Base-by-base conservation (phyloP, 129 eudicot species). In the Pittosporum tobira region DNA sequence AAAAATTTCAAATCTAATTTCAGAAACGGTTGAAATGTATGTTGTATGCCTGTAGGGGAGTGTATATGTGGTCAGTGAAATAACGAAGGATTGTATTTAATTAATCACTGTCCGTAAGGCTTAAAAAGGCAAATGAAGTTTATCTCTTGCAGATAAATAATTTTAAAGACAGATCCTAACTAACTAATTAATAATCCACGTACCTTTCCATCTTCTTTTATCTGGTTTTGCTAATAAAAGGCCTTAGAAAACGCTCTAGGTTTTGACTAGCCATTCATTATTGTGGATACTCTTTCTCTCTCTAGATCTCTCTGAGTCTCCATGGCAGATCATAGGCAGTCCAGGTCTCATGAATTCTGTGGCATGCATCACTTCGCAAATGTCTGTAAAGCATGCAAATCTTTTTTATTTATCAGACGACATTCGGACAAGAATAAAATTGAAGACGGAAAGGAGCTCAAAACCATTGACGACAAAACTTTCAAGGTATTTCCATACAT, bases 381-480 rank as follows among this genome's bases (percentile, higher is more conserved):
- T 55, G 67, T 80, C 37, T n/a, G 80, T 52, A 80, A 59, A 56
- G 71, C 76, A 65, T 84, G 80, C 77, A 84, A 72, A 80, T 72
- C 79, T 0, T 59, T 84, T 16, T 19, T 56, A n/a, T 30, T 72
- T 30, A 28, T 67, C n/a, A 78, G 53, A 51, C 80, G 71, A 53
- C 71, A 66, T 66, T 51, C 76, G 3, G 77, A 65, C 57, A 78
- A 75, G 48, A 67, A 76, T 51, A 66, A 66, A 20, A 6, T 14
- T 6, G 31, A 18, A 11, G 54, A 79, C 55, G 71, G 55, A 48
- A 8, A 61, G 9, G 53, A 62, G 31, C 55, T 31, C 63, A 57
- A 55, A 37, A 38, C 60, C n/a, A 34, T 51, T 14, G 29, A 52
- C n/a, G 34, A 52, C 3, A 38, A 54, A 51, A 12, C 59, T 23